phyloP scores from a whole-genome alignment of 768 basidiomycete genomes.

The Termitomyces sp. region DNA sequence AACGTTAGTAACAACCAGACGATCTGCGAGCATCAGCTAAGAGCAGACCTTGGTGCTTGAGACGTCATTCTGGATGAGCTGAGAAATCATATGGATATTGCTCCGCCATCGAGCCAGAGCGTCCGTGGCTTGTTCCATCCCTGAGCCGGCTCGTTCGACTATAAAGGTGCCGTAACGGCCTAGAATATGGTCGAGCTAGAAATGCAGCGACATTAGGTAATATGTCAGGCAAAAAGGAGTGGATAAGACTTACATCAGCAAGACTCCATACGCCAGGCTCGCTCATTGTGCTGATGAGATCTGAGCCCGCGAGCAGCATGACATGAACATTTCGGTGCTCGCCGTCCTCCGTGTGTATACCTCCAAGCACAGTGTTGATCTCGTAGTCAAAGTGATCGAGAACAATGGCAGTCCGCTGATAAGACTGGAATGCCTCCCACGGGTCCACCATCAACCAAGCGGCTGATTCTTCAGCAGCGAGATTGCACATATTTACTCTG shows the following conservation, averaged over 20 bases:
- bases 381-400: conserved; percentile 96
- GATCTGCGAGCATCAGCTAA: neutral
- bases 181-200: conserved; percentile 90
- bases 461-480: conserved; percentile 86
- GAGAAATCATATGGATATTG: conserved; percentile 89
- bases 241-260: conserved; percentile 66
- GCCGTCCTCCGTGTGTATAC: conserved; percentile 68
- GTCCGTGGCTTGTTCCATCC: conserved; percentile 80
- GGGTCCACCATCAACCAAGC: conserved; percentile 97
- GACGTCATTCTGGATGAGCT: conserved; percentile 96
- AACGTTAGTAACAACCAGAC: neutral
- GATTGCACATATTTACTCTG: conserved; percentile 83
- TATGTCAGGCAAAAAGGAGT: conserved; percentile 10
- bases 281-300: conserved; percentile 96
- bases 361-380: conserved; percentile 83
- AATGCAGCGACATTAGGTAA: conserved; percentile 2
- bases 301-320: conserved; percentile 96
- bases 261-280: conserved; percentile 98
- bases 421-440: conserved; percentile 95
- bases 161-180: conserved; percentile 94
- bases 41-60: conserved; percentile 80
- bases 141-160: conserved; percentile 91
- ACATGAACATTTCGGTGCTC: conserved; percentile 73
- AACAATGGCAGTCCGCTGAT: conserved; percentile 95
- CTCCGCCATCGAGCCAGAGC: conserved; percentile 69